Base-by-base conservation (phyloP, 1,139 yeast species). In the Martiniozyma asiatica region DNA sequence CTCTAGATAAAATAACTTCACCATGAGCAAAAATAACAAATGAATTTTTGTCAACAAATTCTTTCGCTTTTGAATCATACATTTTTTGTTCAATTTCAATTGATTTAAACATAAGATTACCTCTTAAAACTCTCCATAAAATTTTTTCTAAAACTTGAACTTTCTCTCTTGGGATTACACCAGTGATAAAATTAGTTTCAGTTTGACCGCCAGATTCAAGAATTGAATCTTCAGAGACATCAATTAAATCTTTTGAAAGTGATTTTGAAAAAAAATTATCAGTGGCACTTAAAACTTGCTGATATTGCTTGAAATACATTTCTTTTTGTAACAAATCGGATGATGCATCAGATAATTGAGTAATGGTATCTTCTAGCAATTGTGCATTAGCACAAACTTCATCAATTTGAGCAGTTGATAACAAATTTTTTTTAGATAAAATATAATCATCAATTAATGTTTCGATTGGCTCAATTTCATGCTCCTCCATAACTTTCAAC, bases 321-420 rank as follows among this genome's bases (percentile, higher is more conserved):
- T 75, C 69, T 47, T 70, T 65, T 30, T 56, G 46, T 40, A 69
- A 58, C 39, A 78, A 56, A 26, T 65, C 62, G 29, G 68, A 71
- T 35, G 73, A 57, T 12, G 81, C 65, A 27, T 63, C 68, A 32
- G 65, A 64, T 52, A 78, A 56, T 41, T 73, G 76, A 14, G 53
- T 42, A 30, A 78, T 55, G 40, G 82, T 61, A 32, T 65, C 67
- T 49, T 78, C 87, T 24, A 74, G 55, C 10, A 66, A 52, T 35
- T 69, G 70, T 1, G 87, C 78, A 44, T 68, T 73, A 36, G 73
- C 77, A 20, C 71, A 72, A 43, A 75, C 65, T 37, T 76, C 89
- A 47, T 84, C 95, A 41, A 87, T 73, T 33, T 76, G 82, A 20
- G 77, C 63, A 31, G 79, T 72, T 22, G 71, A 65, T 24, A 48